Base-by-base conservation (phyloP, 108 stramenopile genomes). In the Skeletonema grethae region DNA sequence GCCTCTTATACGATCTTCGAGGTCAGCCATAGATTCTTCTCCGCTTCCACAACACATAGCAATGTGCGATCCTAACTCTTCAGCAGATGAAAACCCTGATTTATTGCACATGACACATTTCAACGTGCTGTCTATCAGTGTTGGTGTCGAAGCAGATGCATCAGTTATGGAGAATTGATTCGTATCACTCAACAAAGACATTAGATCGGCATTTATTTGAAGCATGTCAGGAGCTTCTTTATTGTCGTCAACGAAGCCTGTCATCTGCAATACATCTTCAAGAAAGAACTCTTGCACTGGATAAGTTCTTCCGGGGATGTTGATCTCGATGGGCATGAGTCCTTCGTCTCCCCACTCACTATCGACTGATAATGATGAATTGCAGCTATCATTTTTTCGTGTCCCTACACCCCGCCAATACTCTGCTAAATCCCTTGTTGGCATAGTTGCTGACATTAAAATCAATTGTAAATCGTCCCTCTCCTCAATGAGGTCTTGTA, bases 391-490 rank as follows among this genome's bases (percentile, higher is more conserved):
- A 22, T 41, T 35, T 38, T 61, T 24, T 9, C 35, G 85, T 61
- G 92, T 65, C 8, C 92, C 93, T 7, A 91, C 94, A 63, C 89
- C 85, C 5, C 79, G 76, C 57, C 97, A 97, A 72, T 96, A 98
- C 13, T 65, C 28, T 32, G 86, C 73, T 70, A 98, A 90, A 20
- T 77, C 75, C 7, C 88, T 87, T n/a, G 96, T 90, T 64, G 96
- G 94, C 38, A 96, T 67, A n/a, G 97, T 97, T 18, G 97, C 97
- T 61, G 71, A 75, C 92, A 93, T 95, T 35, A 95, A 65, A 12
- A 95, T 79, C 12, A 95, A 18, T 65, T 86, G 76, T 55, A 95
- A 69, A 57, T 92, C 84, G 7, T 85, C 88, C 7, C 81, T 62
- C 16, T 74, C 68, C 6, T 80, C 77, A 38, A 98, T 61, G 39